Conservation (phyloP, 345 rosid genomes). For the Draba incana region DNA sequence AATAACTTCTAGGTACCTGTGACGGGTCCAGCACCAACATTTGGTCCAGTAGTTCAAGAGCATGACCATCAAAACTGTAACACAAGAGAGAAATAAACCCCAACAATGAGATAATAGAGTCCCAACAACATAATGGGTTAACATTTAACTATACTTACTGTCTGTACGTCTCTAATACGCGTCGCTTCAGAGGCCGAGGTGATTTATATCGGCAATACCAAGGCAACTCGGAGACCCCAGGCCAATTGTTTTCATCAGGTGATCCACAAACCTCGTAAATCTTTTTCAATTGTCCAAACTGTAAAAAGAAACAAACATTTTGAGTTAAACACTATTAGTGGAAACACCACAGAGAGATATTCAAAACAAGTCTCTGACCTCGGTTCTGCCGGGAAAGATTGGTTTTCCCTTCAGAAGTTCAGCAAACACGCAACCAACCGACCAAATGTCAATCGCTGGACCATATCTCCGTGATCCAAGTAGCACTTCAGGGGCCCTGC, state of each 20-base stretch:
- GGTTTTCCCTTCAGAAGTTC: slow-evolving; percentile 92
- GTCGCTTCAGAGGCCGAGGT: slow-evolving; percentile 59
- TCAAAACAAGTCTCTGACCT: slow-evolving; percentile 46
- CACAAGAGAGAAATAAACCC: neutral
- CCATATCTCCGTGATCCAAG: slow-evolving; percentile 95
- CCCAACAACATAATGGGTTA: neutral
- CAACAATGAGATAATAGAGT: slow-evolving; percentile 14
- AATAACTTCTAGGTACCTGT: slow-evolving; percentile 47
- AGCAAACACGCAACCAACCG: slow-evolving; percentile 96
- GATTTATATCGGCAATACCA: slow-evolving; percentile 61
- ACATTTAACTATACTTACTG: slow-evolving; percentile 61
- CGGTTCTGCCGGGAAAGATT: slow-evolving; percentile 89
- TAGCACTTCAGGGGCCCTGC: slow-evolving; percentile 93
- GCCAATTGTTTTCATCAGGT: slow-evolving; percentile 71
- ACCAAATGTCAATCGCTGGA: slow-evolving; percentile 97
- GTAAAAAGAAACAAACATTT: slow-evolving; percentile 8
- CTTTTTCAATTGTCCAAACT: slow-evolving; percentile 65
- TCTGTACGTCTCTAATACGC: slow-evolving; percentile 72
- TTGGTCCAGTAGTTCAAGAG: slow-evolving; percentile 85
- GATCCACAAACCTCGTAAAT: slow-evolving; percentile 72
- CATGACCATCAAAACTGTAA: slow-evolving; percentile 79
- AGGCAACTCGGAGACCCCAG: slow-evolving; percentile 64
- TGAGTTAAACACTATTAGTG: neutral
- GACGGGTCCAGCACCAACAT: slow-evolving; percentile 91
- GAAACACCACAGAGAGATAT: neutral